A percentile compares a stretch with the other conserved stretches of the same genome.
Conservation (phyloP, 805 yeast genomes). For the Metschnikowia peoriensis region DNA sequence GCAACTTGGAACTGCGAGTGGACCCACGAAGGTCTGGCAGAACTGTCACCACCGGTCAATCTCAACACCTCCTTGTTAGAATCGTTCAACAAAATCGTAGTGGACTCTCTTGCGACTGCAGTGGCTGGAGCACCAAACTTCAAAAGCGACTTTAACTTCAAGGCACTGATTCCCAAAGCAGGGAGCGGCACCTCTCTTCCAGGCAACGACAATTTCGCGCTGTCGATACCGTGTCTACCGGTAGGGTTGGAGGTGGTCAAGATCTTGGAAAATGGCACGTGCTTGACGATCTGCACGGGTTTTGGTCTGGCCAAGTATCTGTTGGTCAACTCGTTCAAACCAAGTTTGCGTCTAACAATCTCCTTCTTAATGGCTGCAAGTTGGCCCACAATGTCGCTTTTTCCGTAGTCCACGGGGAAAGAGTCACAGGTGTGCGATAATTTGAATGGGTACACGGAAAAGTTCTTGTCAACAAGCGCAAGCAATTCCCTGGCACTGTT, state of each 20-base stretch:
- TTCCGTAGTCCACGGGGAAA: conserved; percentile 53
- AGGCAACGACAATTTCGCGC: conserved; percentile 62
- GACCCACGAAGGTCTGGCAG: conserved; percentile 79
- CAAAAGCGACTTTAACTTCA: conserved; percentile 62
- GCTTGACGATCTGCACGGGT: conserved; percentile 70
- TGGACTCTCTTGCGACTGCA: conserved; percentile 72
- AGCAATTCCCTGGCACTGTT: conserved; percentile 71
- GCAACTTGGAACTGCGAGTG: conserved; percentile 72
- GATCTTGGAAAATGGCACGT: conserved; percentile 66
- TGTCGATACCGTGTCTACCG: conserved; percentile 66
- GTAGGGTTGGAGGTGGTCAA: conserved; percentile 64
- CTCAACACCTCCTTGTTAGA: conserved; percentile 61
- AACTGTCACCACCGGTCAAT: conserved; percentile 73
- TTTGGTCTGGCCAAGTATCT: conserved; percentile 73
- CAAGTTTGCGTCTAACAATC: conserved; percentile 63
- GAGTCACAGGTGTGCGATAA: conserved; percentile 63
- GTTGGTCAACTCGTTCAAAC: conserved; percentile 75
- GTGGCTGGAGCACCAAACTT: conserved; percentile 47
- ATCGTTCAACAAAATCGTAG: conserved; percentile 63
- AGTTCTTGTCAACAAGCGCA: conserved; percentile 63
- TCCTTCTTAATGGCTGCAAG: conserved; percentile 48
- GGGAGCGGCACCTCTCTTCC: conserved; percentile 79
- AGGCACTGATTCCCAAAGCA: conserved; percentile 65
- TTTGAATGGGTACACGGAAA: conserved; percentile 91
- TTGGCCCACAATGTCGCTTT: conserved; percentile 37